A percentile compares a stretch with the other conserved stretches of the same genome.
These are phyloP conservation scores for Camellia japonica DNA, from an alignment of 148 eudicot genomes.

Conservation along the genomic window DNA sequence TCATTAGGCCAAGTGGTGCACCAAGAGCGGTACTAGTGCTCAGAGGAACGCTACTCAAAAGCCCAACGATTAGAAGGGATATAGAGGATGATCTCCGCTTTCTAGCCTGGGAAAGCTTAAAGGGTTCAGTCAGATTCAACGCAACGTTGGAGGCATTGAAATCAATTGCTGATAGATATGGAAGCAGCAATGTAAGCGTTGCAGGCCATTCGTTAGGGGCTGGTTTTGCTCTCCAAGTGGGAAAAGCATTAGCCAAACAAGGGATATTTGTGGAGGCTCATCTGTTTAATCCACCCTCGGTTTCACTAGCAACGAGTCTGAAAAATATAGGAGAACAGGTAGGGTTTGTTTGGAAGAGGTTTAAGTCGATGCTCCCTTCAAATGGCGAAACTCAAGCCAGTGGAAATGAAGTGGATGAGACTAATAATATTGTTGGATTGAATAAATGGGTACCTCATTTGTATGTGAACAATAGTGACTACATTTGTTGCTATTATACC, in stretches of 20 bases:
- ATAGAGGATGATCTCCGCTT: conserved; percentile 84
- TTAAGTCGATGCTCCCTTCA: conserved; percentile 68
- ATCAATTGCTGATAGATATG: conserved; percentile 46
- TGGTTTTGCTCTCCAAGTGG: conserved; percentile 85
- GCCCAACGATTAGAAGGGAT: conserved; percentile 69
- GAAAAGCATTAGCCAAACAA: conserved; percentile 76
- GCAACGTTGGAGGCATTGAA: conserved; percentile 58
- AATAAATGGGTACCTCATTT: conserved; percentile 78
- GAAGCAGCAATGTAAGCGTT: conserved; percentile 63
- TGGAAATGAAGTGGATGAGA: conserved; percentile 22
- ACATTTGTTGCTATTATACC: conserved; percentile 73
- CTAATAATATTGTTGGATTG: conserved; percentile 6
- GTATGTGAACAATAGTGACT: conserved; percentile 85
- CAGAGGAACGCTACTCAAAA: conserved; percentile 75
- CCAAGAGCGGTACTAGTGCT: conserved; percentile 80
- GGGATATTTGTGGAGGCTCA: conserved; percentile 79
- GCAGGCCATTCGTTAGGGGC: conserved; percentile 91
- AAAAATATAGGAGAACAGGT: conserved; percentile 76
- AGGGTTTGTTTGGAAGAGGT: conserved; percentile 60
- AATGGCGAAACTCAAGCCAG: conserved; percentile 29
- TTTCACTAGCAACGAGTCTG: conserved; percentile 74
- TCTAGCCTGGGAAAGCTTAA: conserved; percentile 91
- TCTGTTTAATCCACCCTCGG: conserved; percentile 87
- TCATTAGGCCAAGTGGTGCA: conserved; percentile 75
- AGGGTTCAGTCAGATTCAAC: conserved; percentile 75